phyloP scores from a whole-genome alignment of 305 asterid species.

The Rubia peregrina region DNA sequence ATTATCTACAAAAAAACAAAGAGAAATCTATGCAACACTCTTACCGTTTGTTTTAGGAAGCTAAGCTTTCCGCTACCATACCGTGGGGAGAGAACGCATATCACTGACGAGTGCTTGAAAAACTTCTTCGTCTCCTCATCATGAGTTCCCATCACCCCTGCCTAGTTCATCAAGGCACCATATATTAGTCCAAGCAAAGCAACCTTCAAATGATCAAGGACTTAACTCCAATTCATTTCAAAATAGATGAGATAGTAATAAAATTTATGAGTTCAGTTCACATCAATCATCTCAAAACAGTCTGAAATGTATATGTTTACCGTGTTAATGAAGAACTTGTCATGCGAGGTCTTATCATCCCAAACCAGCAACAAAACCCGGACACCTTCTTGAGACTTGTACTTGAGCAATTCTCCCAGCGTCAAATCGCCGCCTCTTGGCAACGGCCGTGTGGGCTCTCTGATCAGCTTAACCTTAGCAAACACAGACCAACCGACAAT shows the following conservation, averaged over 20 bases:
- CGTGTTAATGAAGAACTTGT: slow-evolving; percentile 54
- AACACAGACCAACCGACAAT: slow-evolving; percentile 89
- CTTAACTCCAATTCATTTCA: not conserved
- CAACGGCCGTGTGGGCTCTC: slow-evolving; percentile 66
- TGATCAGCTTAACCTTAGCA: slow-evolving; percentile 57
- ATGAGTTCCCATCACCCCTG: slow-evolving; percentile 82
- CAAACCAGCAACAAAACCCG: slow-evolving; percentile 79
- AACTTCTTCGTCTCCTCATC: slow-evolving; percentile 87
- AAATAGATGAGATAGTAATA: not conserved
- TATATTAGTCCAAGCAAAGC: slow-evolving; percentile 13
- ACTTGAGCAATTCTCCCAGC: slow-evolving; percentile 85
- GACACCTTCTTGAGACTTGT: slow-evolving; percentile 91
- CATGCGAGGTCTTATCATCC: slow-evolving; percentile 94
- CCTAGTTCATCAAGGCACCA: slow-evolving; percentile 43
- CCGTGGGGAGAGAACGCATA: slow-evolving; percentile 83
- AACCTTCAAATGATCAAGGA: slow-evolving; percentile 1
- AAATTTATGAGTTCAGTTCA: not conserved
- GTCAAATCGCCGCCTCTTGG: slow-evolving; percentile 85
- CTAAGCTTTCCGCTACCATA: slow-evolving; percentile 82
- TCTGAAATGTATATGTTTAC: slow-evolving; percentile 28
- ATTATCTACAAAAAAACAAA: not conserved
- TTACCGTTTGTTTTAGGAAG: slow-evolving; percentile 77
- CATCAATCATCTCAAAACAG: not conserved
- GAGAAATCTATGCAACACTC: not conserved
- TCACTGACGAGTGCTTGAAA: slow-evolving; percentile 79